Percentiles rank a stretch among this genome's conserved stretches.
Conservation (phyloP, 2,329 filamentous ascomycete genomes). For the Alternaria dauci region DNA sequence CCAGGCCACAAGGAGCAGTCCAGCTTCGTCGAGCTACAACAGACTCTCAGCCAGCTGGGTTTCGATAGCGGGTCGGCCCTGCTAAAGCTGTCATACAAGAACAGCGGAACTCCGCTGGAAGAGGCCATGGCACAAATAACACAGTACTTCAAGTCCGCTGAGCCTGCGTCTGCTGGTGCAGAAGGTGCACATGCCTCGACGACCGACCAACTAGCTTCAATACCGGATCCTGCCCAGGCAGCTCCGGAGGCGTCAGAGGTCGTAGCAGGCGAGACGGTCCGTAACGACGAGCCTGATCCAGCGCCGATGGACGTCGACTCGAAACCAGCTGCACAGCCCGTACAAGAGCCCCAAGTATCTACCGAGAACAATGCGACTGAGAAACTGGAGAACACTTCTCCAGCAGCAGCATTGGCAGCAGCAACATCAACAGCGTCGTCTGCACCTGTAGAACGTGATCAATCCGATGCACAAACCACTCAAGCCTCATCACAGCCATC, state of each 20-base stretch:
- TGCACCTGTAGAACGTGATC: constrained; percentile 22
- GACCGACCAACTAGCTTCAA: constrained; percentile 38
- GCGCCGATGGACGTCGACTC: constrained; percentile 45
- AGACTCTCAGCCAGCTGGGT: constrained; percentile 85
- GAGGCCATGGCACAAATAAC: constrained; percentile 85
- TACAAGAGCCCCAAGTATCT: constrained; percentile 23
- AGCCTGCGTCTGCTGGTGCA: constrained; percentile 36
- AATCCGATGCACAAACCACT: neutral
- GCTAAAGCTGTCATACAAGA: constrained; percentile 78
- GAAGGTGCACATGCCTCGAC: constrained; percentile 41
- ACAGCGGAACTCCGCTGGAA: constrained; percentile 79
- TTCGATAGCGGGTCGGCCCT: constrained; percentile 84
- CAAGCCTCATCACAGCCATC: constrained; percentile 23
- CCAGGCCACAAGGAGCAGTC: constrained; percentile 73
- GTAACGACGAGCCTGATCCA: constrained; percentile 33
- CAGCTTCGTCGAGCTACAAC: constrained; percentile 83
- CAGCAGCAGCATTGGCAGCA: constrained; percentile 31
- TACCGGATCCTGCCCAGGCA: constrained; percentile 31
- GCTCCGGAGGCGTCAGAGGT: constrained; percentile 36
- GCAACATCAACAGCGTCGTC: constrained; percentile 31
- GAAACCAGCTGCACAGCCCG: constrained; percentile 22
- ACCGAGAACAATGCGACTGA: constrained; percentile 25
- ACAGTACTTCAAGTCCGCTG: constrained; percentile 70
- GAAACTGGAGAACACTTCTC: constrained; percentile 27
- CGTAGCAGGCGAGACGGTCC: constrained; percentile 37